Evolutionary conservation across 768 basidiomycete species (phyloP).

Genomic region (Leccinum boreale): DNA sequence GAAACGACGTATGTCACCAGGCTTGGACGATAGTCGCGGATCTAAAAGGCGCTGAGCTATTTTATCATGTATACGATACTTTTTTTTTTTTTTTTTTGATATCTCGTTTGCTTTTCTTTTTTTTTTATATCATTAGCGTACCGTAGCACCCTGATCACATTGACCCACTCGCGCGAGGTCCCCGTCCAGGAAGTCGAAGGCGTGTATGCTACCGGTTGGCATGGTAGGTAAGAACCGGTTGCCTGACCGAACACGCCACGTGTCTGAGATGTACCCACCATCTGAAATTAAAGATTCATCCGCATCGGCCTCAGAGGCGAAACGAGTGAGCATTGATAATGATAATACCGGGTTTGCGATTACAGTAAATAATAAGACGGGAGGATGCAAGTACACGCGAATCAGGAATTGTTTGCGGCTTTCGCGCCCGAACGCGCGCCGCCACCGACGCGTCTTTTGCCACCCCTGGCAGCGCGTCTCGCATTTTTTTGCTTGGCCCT

Average conservation of each 20-base stretch:
- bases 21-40: slow-evolving; percentile 62
- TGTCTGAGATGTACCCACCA: not conserved
- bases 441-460: slow-evolving; percentile 47
- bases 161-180: not conserved
- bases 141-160: not conserved
- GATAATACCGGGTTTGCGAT: slow-evolving; percentile 3
- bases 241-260: not conserved
- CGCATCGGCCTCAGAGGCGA: no score
- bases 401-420: slow-evolving; percentile 30
- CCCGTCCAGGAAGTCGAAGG: not conserved
- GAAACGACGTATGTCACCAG: slow-evolving; percentile 73
- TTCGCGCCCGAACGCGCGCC: slow-evolving; percentile 30
- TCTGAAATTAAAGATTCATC: no score
- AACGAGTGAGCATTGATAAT: not conserved
- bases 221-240: not conserved
- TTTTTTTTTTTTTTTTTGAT: slow-evolving; percentile 8
- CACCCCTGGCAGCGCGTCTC: slow-evolving; percentile 49
- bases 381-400: not conserved
- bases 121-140: not conserved
- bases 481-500: slow-evolving; percentile 49
- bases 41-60: slow-evolving; percentile 65
- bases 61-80: slow-evolving; percentile 25
- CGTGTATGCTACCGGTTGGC: not conserved
- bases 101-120: not conserved
- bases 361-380: slow-evolving; percentile 25